Conservation (phyloP, 306 rosid genomes). For the Pueraria montana region DNA sequence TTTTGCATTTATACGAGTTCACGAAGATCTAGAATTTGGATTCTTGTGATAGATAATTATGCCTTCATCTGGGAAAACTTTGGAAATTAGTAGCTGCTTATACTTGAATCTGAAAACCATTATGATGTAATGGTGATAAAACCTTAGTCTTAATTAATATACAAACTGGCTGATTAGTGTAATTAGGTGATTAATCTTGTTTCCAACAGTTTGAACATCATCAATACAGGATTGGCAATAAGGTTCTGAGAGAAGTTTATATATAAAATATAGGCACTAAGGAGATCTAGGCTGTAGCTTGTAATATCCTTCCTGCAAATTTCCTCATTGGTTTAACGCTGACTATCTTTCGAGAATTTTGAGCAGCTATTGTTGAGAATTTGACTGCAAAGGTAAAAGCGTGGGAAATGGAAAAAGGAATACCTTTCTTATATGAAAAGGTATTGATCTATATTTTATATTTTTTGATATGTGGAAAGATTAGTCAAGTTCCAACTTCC, state of each 20-base stretch:
- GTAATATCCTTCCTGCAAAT: constrained; percentile 19
- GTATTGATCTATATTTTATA: constrained; percentile 53
- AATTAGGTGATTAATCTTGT: constrained; percentile 20
- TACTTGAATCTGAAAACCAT: constrained; percentile 7
- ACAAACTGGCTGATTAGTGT: neutral
- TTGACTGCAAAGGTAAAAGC: constrained; percentile 82
- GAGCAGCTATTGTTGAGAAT: constrained; percentile 73
- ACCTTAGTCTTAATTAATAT: neutral
- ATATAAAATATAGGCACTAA: constrained; percentile 4
- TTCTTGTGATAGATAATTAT: constrained; percentile 26
- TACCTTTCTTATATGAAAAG: constrained; percentile 90
- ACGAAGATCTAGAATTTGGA: constrained; percentile 12
- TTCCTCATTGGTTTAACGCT: constrained; percentile 11
- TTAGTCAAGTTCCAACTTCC: constrained; percentile 26
- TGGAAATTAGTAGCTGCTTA: constrained; percentile 17
- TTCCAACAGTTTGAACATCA: constrained; percentile 1
- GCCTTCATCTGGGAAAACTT: constrained; percentile 22
- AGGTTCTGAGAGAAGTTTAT: constrained; percentile 5
- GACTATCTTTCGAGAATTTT: constrained; percentile 36
- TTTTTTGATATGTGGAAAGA: constrained; percentile 8
- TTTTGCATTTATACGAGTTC: constrained; percentile 26
- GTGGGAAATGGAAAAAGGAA: constrained; percentile 90
- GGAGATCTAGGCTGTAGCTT: constrained; percentile 23
- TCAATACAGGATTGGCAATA: neutral
- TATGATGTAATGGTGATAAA: neutral